A percentile compares a stretch with the other conserved stretches of the same genome.
Conservation (phyloP, 495 filamentous ascomycete species). For the Podospora bellae-mahoneyi region DNA sequence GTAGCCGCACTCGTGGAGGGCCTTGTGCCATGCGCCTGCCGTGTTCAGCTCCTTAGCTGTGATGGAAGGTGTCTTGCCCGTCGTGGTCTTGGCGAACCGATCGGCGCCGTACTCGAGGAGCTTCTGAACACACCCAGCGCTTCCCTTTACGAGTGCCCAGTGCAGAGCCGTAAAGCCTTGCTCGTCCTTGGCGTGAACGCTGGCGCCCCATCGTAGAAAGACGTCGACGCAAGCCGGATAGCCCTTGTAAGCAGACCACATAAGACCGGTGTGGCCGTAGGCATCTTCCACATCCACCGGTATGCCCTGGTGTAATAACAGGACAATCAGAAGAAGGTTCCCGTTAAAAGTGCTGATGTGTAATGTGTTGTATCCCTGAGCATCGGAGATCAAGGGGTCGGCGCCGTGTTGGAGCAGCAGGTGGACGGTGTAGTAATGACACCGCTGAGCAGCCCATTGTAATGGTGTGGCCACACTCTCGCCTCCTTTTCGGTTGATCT, state of each 20-base stretch:
- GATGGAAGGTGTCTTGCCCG: constrained; percentile 80
- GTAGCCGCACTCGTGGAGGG: constrained; percentile 80
- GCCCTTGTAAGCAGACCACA: constrained; percentile 99
- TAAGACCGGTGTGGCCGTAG: constrained; percentile 85
- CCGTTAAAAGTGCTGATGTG: constrained; percentile 97
- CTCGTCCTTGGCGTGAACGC: constrained; percentile 85
- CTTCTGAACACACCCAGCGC: constrained; percentile 79
- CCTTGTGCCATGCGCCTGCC: constrained; percentile 72
- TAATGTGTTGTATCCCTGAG: constrained; percentile 93
- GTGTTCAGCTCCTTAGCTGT: constrained; percentile 91
- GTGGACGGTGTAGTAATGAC: constrained; percentile 75
- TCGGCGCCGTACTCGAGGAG: constrained; percentile 92
- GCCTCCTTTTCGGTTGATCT: constrained; percentile 91
- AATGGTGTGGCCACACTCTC: constrained; percentile 89
- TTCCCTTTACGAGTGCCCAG: constrained; percentile 94
- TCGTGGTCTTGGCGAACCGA: constrained; percentile 77
- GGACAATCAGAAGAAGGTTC: constrained; percentile 85
- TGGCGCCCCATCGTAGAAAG: constrained; percentile 91
- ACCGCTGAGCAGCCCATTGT: constrained; percentile 94
- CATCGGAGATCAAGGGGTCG: constrained; percentile 82
- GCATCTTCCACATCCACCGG: constrained; percentile 86
- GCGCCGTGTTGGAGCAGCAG: constrained; percentile 83
- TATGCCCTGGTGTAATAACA: constrained; percentile 85
- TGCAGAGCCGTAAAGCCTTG: constrained; percentile 90
- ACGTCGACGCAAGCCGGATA: constrained; percentile 87